phyloP scores from a whole-genome alignment of 441 rosid species.

The Gossypium aridum region DNA sequence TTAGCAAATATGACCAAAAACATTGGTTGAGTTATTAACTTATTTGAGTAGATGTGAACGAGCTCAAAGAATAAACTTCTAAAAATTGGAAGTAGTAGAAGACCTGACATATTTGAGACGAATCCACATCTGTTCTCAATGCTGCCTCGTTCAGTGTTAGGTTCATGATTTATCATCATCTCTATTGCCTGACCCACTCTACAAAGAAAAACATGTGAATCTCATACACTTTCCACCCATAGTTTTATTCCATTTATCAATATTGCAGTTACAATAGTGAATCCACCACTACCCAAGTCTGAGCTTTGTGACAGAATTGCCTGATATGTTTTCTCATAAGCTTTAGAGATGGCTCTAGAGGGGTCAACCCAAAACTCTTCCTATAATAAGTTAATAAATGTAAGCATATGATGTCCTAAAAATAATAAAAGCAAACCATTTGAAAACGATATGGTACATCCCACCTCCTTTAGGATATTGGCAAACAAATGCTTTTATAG shows the following conservation, averaged over 20 bases:
- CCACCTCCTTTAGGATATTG: conserved; percentile 79
- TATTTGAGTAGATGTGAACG: neutral
- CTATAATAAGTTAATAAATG: conserved; percentile 29
- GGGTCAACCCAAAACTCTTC: conserved; percentile 76
- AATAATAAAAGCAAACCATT: conserved; percentile 4
- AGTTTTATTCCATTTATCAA: conserved; percentile 49
- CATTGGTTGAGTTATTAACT: neutral
- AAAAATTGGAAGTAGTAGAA: conserved; percentile 1
- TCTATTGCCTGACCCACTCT: conserved; percentile 58
- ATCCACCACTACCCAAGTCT: conserved; percentile 81
- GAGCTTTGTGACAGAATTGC: conserved; percentile 67
- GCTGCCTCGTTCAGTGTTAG: conserved; percentile 73
- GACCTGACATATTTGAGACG: conserved; percentile 97
- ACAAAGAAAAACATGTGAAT: conserved; percentile 81
- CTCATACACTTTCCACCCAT: conserved; percentile 89
- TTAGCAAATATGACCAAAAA: neutral
- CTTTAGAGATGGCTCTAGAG: conserved; percentile 47
- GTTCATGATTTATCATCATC: conserved; percentile 76
- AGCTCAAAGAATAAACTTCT: conserved; percentile 1
- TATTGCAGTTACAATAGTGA: conserved; percentile 88
- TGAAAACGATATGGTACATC: conserved; percentile 8
- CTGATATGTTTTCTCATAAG: conserved; percentile 88
- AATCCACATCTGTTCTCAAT: conserved; percentile 84
- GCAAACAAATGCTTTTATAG: conserved; percentile 76
- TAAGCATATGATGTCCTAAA: conserved; percentile 11